A percentile compares a stretch with the other conserved stretches of the same genome.
These are phyloP conservation scores for Friedmanniomyces simplex DNA, from an alignment of 495 filamentous ascomycete genomes.

Conservation along the genomic window DNA sequence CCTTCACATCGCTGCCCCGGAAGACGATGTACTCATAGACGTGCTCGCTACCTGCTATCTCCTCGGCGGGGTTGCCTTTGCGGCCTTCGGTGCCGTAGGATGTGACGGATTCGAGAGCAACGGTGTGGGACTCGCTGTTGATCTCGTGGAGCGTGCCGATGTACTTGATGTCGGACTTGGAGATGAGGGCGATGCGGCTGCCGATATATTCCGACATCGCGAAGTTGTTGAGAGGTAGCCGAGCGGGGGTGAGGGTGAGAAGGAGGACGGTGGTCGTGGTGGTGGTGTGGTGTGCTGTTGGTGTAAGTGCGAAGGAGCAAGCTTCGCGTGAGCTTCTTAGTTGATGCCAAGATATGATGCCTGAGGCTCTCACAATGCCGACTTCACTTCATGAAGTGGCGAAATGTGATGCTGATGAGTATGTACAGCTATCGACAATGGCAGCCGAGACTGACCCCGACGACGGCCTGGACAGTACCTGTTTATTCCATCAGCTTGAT, in stretches of 20 bases:
- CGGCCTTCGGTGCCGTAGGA: constrained; percentile 92
- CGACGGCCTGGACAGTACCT: constrained; percentile 11
- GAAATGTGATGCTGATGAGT: not conserved
- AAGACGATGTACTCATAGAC: constrained; percentile 99
- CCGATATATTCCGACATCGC: constrained; percentile 58
- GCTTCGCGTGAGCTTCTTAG: not conserved
- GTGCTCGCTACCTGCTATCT: constrained; percentile 68
- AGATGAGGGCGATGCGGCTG: constrained; percentile 78
- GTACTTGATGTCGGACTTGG: constrained; percentile 95
- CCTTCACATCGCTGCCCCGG: constrained; percentile 96
- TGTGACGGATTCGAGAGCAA: constrained; percentile 88
- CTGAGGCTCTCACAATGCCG: not conserved
- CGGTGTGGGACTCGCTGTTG: constrained; percentile 91
- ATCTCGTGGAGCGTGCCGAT: constrained; percentile 94
- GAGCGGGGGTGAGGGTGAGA: constrained; percentile 7
- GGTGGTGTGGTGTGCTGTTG: not conserved
- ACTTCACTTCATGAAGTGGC: not conserved
- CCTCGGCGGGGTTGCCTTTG: constrained; percentile 61
- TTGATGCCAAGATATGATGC: not conserved
- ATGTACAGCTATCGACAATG: not conserved
- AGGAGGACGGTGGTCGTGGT: constrained; percentile 11
- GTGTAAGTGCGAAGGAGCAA: not conserved
- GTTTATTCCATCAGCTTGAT: constrained; percentile 37
- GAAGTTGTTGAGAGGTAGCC: constrained; percentile 9
- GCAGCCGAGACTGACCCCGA: not conserved